Conservation (phyloP, 225 moss, liverwort and hornwort genomes). For the Rhytidiadelphus loreus region DNA sequence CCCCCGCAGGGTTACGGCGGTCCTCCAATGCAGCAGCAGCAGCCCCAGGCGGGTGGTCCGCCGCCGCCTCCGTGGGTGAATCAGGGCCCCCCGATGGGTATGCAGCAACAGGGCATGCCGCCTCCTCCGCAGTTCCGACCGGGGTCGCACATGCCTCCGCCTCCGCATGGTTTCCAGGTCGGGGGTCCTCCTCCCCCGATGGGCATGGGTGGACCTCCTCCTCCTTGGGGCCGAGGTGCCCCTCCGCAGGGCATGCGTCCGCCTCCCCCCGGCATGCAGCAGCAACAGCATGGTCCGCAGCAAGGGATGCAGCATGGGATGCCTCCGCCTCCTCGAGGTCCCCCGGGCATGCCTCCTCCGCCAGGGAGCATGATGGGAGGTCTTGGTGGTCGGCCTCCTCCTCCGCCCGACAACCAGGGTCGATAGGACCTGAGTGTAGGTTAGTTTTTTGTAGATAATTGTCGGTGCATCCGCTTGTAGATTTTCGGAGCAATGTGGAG, state of each 20-base stretch:
- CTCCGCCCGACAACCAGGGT: conserved; percentile 57
- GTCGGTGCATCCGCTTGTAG: neutral
- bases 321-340: conserved; percentile 28
- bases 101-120: conserved; percentile 40
- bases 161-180: conserved; percentile 66
- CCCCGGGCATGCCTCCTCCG: conserved; percentile 64
- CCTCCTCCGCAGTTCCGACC: conserved; percentile 62
- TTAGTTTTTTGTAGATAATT: neutral
- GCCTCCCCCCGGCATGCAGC: conserved; percentile 69
- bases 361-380: conserved; percentile 75
- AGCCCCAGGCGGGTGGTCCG: conserved; percentile 4
- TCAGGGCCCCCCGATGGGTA: conserved; percentile 25
- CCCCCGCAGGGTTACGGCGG: conserved; percentile 45
- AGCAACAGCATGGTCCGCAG: conserved; percentile 7
- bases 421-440: conserved; percentile 13
- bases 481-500: neutral
- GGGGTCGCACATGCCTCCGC: conserved; percentile 64
- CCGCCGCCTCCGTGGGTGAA: conserved; percentile 28
- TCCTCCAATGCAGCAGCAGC: conserved; percentile 30
- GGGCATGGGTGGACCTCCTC: conserved; percentile 89
- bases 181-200: conserved; percentile 58
- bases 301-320: conserved; percentile 20
- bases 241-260: conserved; percentile 72
- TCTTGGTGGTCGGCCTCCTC: conserved; percentile 51
- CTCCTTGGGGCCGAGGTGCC: conserved; percentile 76